These are phyloP conservation scores for Auricularia sp. DNA, from an alignment of 768 basidiomycete species.

Conservation along the genomic window DNA sequence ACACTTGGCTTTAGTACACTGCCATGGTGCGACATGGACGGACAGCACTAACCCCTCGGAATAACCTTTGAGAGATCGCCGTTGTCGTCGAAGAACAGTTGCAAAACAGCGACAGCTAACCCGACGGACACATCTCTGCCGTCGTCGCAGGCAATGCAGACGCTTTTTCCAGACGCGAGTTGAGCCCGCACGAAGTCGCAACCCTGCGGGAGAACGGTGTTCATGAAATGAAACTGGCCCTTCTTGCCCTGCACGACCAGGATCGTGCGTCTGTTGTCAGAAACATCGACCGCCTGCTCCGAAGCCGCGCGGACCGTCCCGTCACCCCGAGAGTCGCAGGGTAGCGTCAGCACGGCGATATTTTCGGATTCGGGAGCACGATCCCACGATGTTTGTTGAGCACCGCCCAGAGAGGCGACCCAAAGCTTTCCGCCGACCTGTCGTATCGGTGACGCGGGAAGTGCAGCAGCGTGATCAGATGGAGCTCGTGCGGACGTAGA, in stretches of 20 bases:
- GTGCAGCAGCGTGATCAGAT: slow-evolving; percentile 9
- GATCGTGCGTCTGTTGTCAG: too few species aligned
- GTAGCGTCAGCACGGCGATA: too few species aligned
- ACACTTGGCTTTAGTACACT: not conserved
- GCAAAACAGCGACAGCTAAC: slow-evolving; percentile 48
- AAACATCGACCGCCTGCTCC: too few species aligned
- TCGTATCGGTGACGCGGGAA: slow-evolving; percentile 9
- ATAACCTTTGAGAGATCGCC: slow-evolving; percentile 25
- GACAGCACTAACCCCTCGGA: too few species aligned
- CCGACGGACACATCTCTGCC: slow-evolving; percentile 60
- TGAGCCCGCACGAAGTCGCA: slow-evolving; percentile 35
- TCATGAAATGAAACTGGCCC: slow-evolving; percentile 41
- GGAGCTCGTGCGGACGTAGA: not conserved
- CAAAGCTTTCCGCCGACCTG: not conserved
- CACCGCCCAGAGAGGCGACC: not conserved
- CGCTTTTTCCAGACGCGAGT: slow-evolving; percentile 25
- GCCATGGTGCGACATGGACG: too few species aligned
- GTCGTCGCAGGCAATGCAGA: slow-evolving; percentile 45
- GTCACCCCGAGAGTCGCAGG: too few species aligned
- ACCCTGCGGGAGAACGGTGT: slow-evolving; percentile 37
- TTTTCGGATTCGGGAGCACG: too few species aligned
- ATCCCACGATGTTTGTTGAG: not conserved
- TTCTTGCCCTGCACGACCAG: slow-evolving; percentile 35
- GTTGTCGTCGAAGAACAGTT: slow-evolving; percentile 46
- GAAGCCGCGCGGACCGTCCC: too few species aligned